These are phyloP conservation scores for Coprinellus aureogranulatus DNA, from an alignment of 768 basidiomycete species.

Conservation along the genomic window DNA sequence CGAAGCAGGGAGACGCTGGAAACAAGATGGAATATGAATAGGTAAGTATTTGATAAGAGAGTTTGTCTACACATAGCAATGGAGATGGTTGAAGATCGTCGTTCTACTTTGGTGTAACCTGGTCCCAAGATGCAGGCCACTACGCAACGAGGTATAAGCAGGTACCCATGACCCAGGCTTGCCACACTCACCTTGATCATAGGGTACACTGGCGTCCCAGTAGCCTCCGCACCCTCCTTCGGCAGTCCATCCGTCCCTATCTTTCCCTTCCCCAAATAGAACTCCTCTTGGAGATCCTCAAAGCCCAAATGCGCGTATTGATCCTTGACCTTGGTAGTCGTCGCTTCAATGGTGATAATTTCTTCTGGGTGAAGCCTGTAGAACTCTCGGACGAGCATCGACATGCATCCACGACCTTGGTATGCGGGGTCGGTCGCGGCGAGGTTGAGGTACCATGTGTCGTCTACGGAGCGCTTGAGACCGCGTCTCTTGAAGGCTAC, in stretches of 20 bases:
- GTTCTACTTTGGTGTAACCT: no score
- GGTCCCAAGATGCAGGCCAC: not conserved
- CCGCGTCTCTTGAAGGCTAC: constrained; percentile 18
- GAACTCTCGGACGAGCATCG: constrained; percentile 26
- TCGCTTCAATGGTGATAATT: constrained; percentile 27
- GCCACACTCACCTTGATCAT: constrained; percentile 19
- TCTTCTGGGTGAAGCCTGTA: constrained; percentile 20
- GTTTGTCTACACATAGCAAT: no score
- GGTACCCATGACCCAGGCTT: no score
- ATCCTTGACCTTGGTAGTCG: constrained; percentile 25
- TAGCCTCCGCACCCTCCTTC: constrained; percentile 16
- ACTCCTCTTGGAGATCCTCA: constrained; percentile 18
- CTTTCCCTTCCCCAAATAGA: constrained; percentile 22
- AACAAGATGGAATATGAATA: no score
- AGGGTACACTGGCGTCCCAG: constrained; percentile 19
- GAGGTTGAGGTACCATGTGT: constrained; percentile 29
- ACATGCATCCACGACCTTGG: constrained; percentile 29
- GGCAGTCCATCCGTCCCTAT: constrained; percentile 14
- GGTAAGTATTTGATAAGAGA: no score
- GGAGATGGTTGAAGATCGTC: no score
- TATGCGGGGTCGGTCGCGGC: constrained; percentile 24
- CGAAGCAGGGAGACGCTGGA: no score
- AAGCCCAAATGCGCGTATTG: constrained; percentile 31
- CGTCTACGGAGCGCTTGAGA: constrained; percentile 17
- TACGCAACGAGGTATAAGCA: no score